These are phyloP conservation scores for Candida morakotiae DNA, from an alignment of 805 yeast species.

Conservation along the genomic window DNA sequence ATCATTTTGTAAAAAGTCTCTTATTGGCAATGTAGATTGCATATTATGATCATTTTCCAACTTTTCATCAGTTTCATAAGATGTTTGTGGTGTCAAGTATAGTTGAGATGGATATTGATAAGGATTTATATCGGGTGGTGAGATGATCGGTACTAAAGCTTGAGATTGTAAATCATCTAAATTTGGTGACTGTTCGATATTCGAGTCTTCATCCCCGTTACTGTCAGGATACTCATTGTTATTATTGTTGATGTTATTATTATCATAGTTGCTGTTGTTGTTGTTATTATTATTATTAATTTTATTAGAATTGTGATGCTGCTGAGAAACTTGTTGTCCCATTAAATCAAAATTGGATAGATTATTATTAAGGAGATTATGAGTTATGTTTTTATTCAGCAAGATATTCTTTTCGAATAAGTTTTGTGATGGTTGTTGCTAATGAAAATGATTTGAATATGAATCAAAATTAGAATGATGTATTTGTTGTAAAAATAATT, in stretches of 20 bases:
- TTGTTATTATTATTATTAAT: not conserved
- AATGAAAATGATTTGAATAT: not conserved
- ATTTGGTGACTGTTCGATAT: not conserved
- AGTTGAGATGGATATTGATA: constrained; percentile 13
- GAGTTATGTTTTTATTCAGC: no score
- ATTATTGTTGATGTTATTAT: not conserved
- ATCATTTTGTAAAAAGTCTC: no score
- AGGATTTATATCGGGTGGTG: constrained; percentile 9
- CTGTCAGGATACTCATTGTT: no score
- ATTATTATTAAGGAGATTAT: not conserved
- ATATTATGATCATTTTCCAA: not conserved
- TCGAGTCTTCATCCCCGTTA: not conserved
- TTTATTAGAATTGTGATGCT: not conserved
- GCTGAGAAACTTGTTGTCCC: constrained; percentile 4
- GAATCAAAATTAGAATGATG: not conserved
- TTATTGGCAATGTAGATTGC: no score
- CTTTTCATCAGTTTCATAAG: constrained; percentile 16
- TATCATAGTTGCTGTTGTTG: not conserved
- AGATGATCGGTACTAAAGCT: constrained; percentile 7
- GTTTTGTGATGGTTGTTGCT: not conserved
- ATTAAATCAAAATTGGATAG: not conserved
- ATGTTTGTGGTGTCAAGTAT: constrained; percentile 24
- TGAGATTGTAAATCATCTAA: not conserved
- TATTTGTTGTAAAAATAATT: not conserved
- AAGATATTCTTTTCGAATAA: no score